phyloP scores from a whole-genome alignment of 2,329 filamentous ascomycete species.

The Penicillium sp. region DNA sequence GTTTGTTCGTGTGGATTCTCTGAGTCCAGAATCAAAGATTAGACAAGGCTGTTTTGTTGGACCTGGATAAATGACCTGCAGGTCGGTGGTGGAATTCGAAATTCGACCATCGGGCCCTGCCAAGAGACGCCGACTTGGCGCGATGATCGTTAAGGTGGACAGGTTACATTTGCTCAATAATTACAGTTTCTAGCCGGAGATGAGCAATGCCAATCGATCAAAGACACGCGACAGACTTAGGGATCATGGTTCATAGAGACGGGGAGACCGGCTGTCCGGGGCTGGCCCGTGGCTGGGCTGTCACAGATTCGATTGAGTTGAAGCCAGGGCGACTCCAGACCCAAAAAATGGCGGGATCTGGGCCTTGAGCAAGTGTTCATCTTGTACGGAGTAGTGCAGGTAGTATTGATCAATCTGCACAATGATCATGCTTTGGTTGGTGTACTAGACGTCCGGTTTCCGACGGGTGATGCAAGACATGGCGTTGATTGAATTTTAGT shows the following conservation, averaged over 20 bases:
- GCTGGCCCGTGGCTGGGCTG: too few relatives aligned
- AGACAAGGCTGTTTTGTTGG: not conserved
- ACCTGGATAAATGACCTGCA: not conserved
- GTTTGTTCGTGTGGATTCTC: not conserved
- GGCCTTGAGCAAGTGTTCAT: too few relatives aligned
- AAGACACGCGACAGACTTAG: not conserved
- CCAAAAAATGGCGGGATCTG: too few relatives aligned
- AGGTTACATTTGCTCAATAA: not conserved
- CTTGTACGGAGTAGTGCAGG: too few relatives aligned
- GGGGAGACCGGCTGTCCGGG: not conserved
- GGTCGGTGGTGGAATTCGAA: not conserved
- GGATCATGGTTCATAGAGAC: not conserved
- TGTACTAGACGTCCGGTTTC: not conserved
- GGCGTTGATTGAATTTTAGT: not conserved
- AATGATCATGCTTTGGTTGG: not conserved
- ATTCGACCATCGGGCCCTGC: constrained; percentile 1
- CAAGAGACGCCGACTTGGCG: constrained; percentile 1
- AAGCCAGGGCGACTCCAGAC: too few relatives aligned
- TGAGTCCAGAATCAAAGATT: not conserved
- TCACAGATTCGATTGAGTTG: too few relatives aligned
- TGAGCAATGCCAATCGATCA: not conserved
- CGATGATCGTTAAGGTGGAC: not conserved
- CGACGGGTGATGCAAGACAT: constrained; percentile 1
- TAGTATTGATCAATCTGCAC: not conserved
- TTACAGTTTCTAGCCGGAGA: not conserved